Evolutionary conservation across 208 protist species (phyloP).

Genomic region (Wallacemonas sp.): DNA sequence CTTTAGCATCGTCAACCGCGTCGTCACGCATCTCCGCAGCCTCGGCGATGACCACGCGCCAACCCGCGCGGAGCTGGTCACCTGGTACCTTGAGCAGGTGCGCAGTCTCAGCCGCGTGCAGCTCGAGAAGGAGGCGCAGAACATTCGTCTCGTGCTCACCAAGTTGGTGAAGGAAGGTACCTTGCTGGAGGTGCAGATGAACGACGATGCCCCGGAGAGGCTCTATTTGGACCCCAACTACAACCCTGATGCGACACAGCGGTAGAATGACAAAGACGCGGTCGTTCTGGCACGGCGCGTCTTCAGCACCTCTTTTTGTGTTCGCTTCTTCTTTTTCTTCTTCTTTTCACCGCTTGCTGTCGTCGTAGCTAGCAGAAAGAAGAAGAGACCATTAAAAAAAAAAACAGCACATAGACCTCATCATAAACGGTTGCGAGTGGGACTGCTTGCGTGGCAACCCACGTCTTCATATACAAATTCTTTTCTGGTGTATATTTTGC

Average conservation of each 20-base stretch:
- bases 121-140: slow-evolving; percentile 81
- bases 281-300: no score
- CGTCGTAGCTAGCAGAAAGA: no score
- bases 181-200: slow-evolving; percentile 79
- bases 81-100: slow-evolving; percentile 90
- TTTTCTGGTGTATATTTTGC: no score
- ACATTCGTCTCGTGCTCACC: slow-evolving; percentile 75
- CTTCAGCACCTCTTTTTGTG: no score
- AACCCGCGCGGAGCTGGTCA: slow-evolving; percentile 74
- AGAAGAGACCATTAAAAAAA: no score
- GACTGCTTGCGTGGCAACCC: no score
- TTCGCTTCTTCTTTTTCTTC: slow-evolving; percentile 4
- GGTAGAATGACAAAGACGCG: slow-evolving; percentile 7
- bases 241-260: slow-evolving; percentile 67
- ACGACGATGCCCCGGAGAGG: slow-evolving; percentile 51
- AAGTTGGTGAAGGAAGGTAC: slow-evolving; percentile 84
- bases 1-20: slow-evolving; percentile 84
- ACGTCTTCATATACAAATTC: no score
- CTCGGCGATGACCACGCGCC: slow-evolving; percentile 73
- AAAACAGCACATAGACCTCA: no score
- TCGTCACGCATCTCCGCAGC: slow-evolving; percentile 60
- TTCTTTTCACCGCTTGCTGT: slow-evolving; percentile 2
- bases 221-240: slow-evolving; percentile 90
- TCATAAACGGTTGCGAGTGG: no score
- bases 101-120: slow-evolving; percentile 69